Conservation (phyloP, 257 asterid species). For the Nicotiana paniculata region DNA sequence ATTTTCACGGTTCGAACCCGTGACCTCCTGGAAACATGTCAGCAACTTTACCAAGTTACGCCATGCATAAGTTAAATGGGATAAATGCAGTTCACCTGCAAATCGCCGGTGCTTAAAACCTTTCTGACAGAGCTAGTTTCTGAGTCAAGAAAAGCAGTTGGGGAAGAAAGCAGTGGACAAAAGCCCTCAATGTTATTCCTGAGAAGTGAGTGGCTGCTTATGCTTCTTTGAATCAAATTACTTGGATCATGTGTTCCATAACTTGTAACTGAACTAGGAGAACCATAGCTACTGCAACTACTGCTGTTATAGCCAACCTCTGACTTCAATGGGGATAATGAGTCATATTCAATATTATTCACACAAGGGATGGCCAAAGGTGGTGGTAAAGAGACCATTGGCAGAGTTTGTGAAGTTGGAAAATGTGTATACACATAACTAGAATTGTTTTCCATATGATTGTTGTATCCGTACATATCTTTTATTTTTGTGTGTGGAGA, state of each 20-base stretch:
- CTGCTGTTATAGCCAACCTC: slow-evolving; percentile 38
- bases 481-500: slow-evolving; percentile 1
- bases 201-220: slow-evolving; percentile 58
- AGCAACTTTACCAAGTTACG: too few species aligned
- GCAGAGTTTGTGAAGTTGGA: slow-evolving; percentile 10
- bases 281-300: slow-evolving; percentile 61
- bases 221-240: slow-evolving; percentile 50
- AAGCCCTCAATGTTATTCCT: slow-evolving; percentile 35
- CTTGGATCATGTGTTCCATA: slow-evolving; percentile 24
- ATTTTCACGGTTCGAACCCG: too few species aligned
- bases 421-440: slow-evolving; percentile 12
- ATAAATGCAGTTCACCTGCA: slow-evolving; percentile 34
- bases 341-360: slow-evolving; percentile 31
- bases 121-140: slow-evolving; percentile 49
- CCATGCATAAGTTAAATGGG: too few species aligned
- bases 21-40: too few species aligned
- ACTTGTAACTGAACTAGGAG: slow-evolving; percentile 37
- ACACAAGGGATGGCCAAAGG: slow-evolving; percentile 39
- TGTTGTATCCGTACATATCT: slow-evolving; percentile 49
- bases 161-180: slow-evolving; percentile 33
- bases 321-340: slow-evolving; percentile 37
- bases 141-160: slow-evolving; percentile 34
- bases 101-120: slow-evolving; percentile 55
- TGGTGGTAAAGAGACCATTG: slow-evolving; percentile 29
- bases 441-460: background rate